These are phyloP conservation scores for Saturnispora diversa DNA, from an alignment of 805 yeast genomes.

Conservation along the genomic window DNA sequence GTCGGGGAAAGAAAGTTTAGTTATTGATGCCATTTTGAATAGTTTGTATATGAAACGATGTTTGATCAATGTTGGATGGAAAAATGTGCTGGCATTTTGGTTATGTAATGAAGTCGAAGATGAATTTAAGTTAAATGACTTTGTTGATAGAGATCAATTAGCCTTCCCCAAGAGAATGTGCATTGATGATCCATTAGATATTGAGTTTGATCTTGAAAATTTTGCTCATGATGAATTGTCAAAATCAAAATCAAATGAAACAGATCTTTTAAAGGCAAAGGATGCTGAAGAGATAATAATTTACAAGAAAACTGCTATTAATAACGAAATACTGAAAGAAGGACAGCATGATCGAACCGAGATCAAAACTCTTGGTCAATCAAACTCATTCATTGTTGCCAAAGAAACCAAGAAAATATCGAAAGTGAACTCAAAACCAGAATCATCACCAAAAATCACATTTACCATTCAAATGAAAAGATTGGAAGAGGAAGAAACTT, in stretches of 20 bases:
- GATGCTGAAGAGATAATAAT: no score
- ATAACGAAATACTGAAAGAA: not conserved
- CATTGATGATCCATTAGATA: slow-evolving; percentile 64
- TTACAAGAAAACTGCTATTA: no score
- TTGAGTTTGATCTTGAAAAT: not conserved
- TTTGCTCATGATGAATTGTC: not conserved
- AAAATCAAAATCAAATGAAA: no score
- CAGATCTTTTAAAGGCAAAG: no score
- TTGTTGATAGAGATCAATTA: slow-evolving; percentile 52
- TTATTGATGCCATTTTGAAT: slow-evolving; percentile 76
- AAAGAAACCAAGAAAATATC: slow-evolving; percentile 2
- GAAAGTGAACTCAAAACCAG: no score
- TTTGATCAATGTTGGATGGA: slow-evolving; percentile 47
- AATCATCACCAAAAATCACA: no score
- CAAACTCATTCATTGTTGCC: slow-evolving; percentile 1
- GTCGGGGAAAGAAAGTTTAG: slow-evolving; percentile 54
- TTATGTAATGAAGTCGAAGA: slow-evolving; percentile 71
- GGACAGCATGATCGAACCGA: no score
- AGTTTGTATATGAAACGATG: slow-evolving; percentile 56
- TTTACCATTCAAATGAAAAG: no score
- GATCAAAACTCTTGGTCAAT: not conserved
- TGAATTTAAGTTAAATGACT: slow-evolving; percentile 18
- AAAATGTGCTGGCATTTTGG: slow-evolving; percentile 70
- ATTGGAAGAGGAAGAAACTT: no score
- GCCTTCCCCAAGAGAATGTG: slow-evolving; percentile 61